Conservation (phyloP, 208 protist species). For the Leishmania gerbilli region DNA sequence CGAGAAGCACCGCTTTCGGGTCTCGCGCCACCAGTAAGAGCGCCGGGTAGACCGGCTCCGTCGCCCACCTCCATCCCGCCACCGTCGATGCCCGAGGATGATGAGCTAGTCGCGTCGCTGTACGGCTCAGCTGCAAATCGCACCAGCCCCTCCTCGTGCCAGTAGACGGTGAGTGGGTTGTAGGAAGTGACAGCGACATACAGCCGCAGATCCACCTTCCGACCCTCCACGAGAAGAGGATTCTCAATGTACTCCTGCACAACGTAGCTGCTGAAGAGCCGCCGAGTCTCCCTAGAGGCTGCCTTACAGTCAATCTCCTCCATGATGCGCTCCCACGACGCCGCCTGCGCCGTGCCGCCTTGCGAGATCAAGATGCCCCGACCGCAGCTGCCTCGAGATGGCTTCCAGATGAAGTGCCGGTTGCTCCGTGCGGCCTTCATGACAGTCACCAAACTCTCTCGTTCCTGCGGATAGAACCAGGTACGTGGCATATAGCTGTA, state of each 20-base stretch:
- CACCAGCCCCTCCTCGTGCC: constrained; percentile 94
- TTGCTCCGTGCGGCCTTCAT: constrained; percentile 37
- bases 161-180: constrained; percentile 89
- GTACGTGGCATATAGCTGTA: constrained; percentile 80
- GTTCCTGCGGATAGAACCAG: constrained; percentile 84
- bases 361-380: constrained; percentile 80
- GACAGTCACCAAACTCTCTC: constrained; percentile 41
- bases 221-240: constrained; percentile 91
- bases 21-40: neutral
- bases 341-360: constrained; percentile 44
- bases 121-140: constrained; percentile 94
- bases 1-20: neutral
- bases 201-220: constrained; percentile 96
- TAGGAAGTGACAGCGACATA: constrained; percentile 94
- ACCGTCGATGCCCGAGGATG: constrained; percentile 4
- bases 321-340: constrained; percentile 56
- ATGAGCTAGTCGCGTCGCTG: constrained; percentile 11
- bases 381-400: constrained; percentile 88
- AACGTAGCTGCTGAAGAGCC: constrained; percentile 65
- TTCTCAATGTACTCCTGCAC: constrained; percentile 95
- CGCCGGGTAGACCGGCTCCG: neutral
- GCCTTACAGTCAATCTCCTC: constrained; percentile 54
- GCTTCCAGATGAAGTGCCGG: constrained; percentile 89
- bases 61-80: neutral
- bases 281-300: constrained; percentile 17